phyloP scores from a whole-genome alignment of 805 yeast genomes.

The Tetrapisispora pingtungensis region DNA sequence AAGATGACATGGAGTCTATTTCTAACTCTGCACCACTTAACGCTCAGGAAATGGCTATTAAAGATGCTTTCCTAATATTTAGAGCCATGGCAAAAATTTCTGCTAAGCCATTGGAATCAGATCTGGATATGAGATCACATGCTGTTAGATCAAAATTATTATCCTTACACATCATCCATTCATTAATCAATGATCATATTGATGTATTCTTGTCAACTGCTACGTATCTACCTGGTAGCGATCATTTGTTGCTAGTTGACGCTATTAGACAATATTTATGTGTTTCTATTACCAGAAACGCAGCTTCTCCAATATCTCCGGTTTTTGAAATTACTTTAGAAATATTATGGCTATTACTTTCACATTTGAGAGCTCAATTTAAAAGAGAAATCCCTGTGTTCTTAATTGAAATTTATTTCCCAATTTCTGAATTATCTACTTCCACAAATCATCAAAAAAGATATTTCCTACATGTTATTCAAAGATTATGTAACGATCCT shows the following conservation, averaged over 20 bases:
- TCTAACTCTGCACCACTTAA: constrained; percentile 8
- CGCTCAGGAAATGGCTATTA: constrained; percentile 57
- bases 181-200: constrained; percentile 75
- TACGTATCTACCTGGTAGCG: constrained; percentile 44
- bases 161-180: constrained; percentile 79
- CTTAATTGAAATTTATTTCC: constrained; percentile 85
- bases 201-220: constrained; percentile 61
- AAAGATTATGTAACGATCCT: constrained; percentile 79
- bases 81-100: constrained; percentile 93
- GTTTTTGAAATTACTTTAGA: constrained; percentile 87
- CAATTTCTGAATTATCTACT: constrained; percentile 83
- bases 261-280: constrained; percentile 80
- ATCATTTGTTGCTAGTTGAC: constrained; percentile 55
- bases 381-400: constrained; percentile 91
- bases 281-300: constrained; percentile 76
- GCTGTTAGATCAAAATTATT: constrained; percentile 84
- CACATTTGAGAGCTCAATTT: constrained; percentile 77
- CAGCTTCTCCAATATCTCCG: constrained; percentile 84
- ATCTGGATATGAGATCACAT: constrained; percentile 80
- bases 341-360: constrained; percentile 82
- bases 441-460: constrained; percentile 90
- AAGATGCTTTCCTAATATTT: constrained; percentile 87
- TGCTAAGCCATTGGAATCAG: constrained; percentile 70
- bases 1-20: constrained; percentile 10
- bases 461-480: constrained; percentile 71